Evolutionary conservation across 768 basidiomycete species (phyloP).

Genomic region (Lentinula aciculospora): DNA sequence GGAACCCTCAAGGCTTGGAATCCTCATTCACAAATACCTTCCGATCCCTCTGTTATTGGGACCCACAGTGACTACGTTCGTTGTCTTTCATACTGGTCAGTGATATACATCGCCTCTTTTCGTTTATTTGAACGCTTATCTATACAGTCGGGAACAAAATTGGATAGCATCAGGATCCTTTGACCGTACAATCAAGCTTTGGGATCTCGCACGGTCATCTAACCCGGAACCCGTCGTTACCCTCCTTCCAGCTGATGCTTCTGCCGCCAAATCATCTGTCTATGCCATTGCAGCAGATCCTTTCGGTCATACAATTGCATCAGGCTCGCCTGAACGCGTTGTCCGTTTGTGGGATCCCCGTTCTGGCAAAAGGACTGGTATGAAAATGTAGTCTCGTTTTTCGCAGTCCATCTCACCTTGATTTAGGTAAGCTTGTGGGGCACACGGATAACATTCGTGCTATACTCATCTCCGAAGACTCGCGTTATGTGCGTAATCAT

Average conservation of each 20-base stretch:
- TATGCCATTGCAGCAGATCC: conserved; percentile 81
- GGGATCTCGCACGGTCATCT: conserved; percentile 64
- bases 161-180: conserved; percentile 95
- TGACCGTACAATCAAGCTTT: conserved; percentile 89
- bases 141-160: conserved; percentile 63
- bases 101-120: not conserved
- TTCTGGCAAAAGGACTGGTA: conserved; percentile 64
- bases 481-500: conserved; percentile 67
- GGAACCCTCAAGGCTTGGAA: conserved; percentile 93
- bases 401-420: not conserved
- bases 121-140: conserved; percentile 10
- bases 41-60: conserved; percentile 66
- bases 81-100: conserved; percentile 68
- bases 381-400: not conserved
- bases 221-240: conserved; percentile 49
- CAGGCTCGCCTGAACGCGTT: conserved; percentile 89
- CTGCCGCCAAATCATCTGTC: conserved; percentile 61
- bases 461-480: conserved; percentile 85
- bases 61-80: conserved; percentile 84
- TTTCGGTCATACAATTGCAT: conserved; percentile 75
- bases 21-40: conserved; percentile 59
- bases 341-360: conserved; percentile 93
- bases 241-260: conserved; percentile 60
- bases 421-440: conserved; percentile 76
- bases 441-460: conserved; percentile 97